Percentiles rank a stretch among this genome's conserved stretches.
phyloP scores from a whole-genome alignment of 2,329 filamentous ascomycete species.

The Fusarium aywerte region DNA sequence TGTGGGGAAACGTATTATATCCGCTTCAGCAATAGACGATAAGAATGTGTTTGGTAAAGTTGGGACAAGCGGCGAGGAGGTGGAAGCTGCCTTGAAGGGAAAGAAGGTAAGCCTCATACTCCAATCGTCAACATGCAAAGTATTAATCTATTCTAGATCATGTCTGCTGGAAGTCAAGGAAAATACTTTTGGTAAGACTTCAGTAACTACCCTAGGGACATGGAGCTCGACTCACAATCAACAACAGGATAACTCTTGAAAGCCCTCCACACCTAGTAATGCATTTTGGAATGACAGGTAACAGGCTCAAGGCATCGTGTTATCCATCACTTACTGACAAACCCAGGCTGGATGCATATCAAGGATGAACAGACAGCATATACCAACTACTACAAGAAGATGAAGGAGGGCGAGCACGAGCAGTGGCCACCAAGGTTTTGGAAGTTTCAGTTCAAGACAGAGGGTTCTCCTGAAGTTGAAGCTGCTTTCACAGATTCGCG shows the following conservation, averaged over 20 bases:
- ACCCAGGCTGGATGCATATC: conserved; percentile 84
- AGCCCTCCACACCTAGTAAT: conserved; percentile 87
- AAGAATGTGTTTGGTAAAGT: conserved; percentile 90
- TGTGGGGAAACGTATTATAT: conserved; percentile 82
- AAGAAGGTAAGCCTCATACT: conserved; percentile 67
- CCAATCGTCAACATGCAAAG: neutral
- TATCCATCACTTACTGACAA: conserved; percentile 8
- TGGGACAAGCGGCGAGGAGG: conserved; percentile 79
- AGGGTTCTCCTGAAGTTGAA: conserved; percentile 63
- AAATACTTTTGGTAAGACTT: conserved; percentile 88
- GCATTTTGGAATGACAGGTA: conserved; percentile 82
- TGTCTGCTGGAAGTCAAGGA: conserved; percentile 82
- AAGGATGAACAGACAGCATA: conserved; percentile 80
- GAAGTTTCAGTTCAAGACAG: conserved; percentile 83
- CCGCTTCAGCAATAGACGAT: conserved; percentile 80
- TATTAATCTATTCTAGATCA: conserved; percentile 53
- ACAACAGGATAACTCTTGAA: conserved; percentile 65
- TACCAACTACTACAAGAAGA: conserved; percentile 82
- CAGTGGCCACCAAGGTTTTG: conserved; percentile 89
- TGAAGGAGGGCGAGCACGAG: conserved; percentile 66
- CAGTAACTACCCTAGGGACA: neutral
- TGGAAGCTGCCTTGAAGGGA: conserved; percentile 77
- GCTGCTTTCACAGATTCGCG: conserved; percentile 87
- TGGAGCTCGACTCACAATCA: conserved; percentile 3
- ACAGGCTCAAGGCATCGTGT: neutral